phyloP scores from a whole-genome alignment of 371 early-diverging fungal species.

The Sporodiniella umbellata region DNA sequence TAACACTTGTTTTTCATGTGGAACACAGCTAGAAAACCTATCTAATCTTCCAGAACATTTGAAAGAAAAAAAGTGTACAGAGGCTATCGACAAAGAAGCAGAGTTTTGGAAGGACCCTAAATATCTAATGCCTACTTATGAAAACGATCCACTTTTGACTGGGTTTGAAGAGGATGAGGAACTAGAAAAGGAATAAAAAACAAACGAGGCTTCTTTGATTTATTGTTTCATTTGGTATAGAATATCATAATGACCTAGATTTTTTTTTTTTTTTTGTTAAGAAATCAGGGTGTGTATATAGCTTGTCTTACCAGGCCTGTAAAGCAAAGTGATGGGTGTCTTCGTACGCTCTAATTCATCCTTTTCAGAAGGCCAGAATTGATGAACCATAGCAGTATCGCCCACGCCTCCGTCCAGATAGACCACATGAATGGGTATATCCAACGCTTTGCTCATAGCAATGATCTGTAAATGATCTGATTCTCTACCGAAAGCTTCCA shows the following conservation, averaged over 20 bases:
- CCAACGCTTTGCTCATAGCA: conserved; percentile 57
- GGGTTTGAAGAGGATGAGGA: conserved; percentile 63
- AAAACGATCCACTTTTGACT: conserved; percentile 85
- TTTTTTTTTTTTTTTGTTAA: too few relatives aligned
- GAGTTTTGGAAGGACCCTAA: conserved; percentile 76
- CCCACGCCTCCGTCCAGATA: conserved; percentile 60
- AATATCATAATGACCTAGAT: neutral
- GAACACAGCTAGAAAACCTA: conserved; percentile 43
- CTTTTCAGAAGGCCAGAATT: conserved; percentile 38
- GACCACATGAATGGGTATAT: conserved; percentile 57
- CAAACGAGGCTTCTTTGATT: neutral
- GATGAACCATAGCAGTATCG: conserved; percentile 49
- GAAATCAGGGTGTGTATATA: neutral
- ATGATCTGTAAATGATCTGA: conserved; percentile 70
- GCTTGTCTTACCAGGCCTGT: conserved; percentile 47
- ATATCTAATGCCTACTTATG: conserved; percentile 77
- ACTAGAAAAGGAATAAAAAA: conserved; percentile 30
- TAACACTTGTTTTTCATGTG: conserved; percentile 73
- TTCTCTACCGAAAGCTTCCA: conserved; percentile 73
- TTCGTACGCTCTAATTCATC: conserved; percentile 26
- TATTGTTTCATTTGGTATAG: neutral
- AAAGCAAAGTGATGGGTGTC: conserved; percentile 36
- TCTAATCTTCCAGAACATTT: conserved; percentile 52
- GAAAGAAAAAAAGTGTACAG: conserved; percentile 44
- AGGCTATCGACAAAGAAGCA: conserved; percentile 47